phyloP scores from a whole-genome alignment of 352 stramenopile genomes.

The Globisporangium cylindrosporum region DNA sequence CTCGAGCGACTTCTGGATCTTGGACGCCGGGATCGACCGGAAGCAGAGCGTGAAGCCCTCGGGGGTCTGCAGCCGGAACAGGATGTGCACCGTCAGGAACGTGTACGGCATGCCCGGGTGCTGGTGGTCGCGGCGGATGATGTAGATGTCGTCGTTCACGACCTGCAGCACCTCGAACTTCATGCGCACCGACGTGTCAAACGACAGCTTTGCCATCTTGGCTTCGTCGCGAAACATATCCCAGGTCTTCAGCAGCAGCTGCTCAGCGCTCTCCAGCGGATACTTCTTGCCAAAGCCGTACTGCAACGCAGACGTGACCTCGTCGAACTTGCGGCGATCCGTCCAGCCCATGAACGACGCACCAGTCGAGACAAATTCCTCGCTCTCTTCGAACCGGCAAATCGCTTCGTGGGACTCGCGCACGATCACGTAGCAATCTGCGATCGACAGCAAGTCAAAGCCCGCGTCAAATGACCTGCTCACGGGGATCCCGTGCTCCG shows the following conservation, averaged over 20 bases:
- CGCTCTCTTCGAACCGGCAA: slow-evolving; percentile 31
- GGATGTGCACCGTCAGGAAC: slow-evolving; percentile 57
- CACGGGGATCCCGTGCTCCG: slow-evolving; percentile 23
- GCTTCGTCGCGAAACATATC: slow-evolving; percentile 38
- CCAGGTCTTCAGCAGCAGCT: slow-evolving; percentile 39
- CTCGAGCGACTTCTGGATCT: slow-evolving; percentile 39
- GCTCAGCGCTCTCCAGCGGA: slow-evolving; percentile 29
- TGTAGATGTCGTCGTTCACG: slow-evolving; percentile 50
- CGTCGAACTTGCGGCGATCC: slow-evolving; percentile 43
- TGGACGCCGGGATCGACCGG: slow-evolving; percentile 48
- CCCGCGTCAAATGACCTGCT: slow-evolving; percentile 36
- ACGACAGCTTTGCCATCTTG: slow-evolving; percentile 41
- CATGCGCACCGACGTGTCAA: slow-evolving; percentile 43
- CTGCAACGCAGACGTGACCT: slow-evolving; percentile 25
- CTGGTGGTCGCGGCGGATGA: slow-evolving; percentile 57
- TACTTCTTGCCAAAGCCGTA: slow-evolving; percentile 50
- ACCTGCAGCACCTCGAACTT: slow-evolving; percentile 49
- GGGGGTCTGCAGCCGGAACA: slow-evolving; percentile 57
- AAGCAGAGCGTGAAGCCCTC: slow-evolving; percentile 60
- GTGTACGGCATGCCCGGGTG: slow-evolving; percentile 38
- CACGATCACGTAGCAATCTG: slow-evolving; percentile 48
- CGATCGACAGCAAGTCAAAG: slow-evolving; percentile 19
- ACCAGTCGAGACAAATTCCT: slow-evolving; percentile 36
- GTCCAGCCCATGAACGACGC: slow-evolving; percentile 57
- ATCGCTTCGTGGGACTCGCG: slow-evolving; percentile 60